Percentiles rank a stretch among this genome's conserved stretches.
Conservation (phyloP, 2,329 filamentous ascomycete genomes). For the Phoma sp. region DNA sequence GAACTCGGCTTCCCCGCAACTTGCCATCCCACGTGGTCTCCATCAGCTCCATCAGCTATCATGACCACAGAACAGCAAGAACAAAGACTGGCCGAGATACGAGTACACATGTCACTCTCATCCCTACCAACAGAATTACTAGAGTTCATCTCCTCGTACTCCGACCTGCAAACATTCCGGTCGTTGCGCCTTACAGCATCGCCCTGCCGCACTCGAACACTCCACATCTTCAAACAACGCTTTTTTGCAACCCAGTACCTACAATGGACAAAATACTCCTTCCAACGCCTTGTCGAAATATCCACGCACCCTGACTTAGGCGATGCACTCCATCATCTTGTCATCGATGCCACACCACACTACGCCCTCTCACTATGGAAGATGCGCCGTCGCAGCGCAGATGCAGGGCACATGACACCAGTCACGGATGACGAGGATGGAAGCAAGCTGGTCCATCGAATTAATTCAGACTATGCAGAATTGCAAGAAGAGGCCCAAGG, state of each 20-base stretch:
- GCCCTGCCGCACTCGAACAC: background rate
- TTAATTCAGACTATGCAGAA: background rate
- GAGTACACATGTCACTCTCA: background rate
- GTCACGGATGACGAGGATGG: conserved; percentile 4
- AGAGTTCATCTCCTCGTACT: background rate
- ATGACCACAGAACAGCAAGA: background rate
- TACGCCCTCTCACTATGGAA: conserved; percentile 35
- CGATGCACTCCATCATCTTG: conserved; percentile 22
- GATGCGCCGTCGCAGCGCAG: conserved; percentile 17
- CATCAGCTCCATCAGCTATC: background rate
- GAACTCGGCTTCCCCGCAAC: conserved; percentile 24
- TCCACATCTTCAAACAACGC: background rate
- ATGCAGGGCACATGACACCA: conserved; percentile 13
- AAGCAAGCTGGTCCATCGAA: background rate
- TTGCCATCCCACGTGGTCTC: conserved; percentile 7
- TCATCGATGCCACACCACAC: conserved; percentile 38
- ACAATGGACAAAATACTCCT: background rate
- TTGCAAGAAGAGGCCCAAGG: background rate
- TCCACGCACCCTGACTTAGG: background rate
- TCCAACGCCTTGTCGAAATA: background rate
- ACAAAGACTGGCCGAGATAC: background rate
- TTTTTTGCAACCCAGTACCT: conserved; percentile 2
- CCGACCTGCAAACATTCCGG: background rate
- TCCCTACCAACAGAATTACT: conserved; percentile 2
- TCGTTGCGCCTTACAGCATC: background rate